Percentiles rank a stretch among this genome's conserved stretches.
Conservation (phyloP, 2,329 filamentous ascomycete genomes). For the Aspergillus sp. region DNA sequence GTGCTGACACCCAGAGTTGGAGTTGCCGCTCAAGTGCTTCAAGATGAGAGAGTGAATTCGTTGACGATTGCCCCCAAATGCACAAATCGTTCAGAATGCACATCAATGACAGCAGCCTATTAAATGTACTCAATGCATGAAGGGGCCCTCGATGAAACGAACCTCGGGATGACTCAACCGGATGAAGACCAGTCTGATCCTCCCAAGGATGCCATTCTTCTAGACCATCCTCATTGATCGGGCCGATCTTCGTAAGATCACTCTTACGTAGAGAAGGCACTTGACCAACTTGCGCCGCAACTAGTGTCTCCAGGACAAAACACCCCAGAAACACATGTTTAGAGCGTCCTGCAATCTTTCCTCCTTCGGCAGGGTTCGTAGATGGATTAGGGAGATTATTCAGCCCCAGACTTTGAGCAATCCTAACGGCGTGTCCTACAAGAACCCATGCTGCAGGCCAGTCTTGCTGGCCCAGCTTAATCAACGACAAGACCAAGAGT, state of each 20-base stretch:
- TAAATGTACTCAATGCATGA: constrained; percentile 58
- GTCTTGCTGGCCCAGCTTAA: constrained; percentile 65
- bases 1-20: constrained; percentile 36
- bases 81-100: constrained; percentile 40
- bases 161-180: constrained; percentile 29
- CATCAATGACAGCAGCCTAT: constrained; percentile 51
- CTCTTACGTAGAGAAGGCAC: constrained; percentile 54
- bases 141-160: constrained; percentile 45
- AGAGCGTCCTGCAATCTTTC: constrained; percentile 41
- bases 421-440: constrained; percentile 66
- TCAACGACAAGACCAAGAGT: constrained; percentile 63
- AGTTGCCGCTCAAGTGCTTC: constrained; percentile 37
- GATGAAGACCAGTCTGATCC: constrained; percentile 48
- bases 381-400: constrained; percentile 44
- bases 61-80: constrained; percentile 30
- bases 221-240: constrained; percentile 66
- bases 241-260: constrained; percentile 53
- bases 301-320: constrained; percentile 58
- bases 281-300: constrained; percentile 53
- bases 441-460: constrained; percentile 65
- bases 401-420: constrained; percentile 38
- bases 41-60: constrained; percentile 30
- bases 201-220: constrained; percentile 78
- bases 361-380: constrained; percentile 42
- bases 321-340: constrained; percentile 57